phyloP scores from a whole-genome alignment of 345 rosid species.

The Ceriops decandra region DNA sequence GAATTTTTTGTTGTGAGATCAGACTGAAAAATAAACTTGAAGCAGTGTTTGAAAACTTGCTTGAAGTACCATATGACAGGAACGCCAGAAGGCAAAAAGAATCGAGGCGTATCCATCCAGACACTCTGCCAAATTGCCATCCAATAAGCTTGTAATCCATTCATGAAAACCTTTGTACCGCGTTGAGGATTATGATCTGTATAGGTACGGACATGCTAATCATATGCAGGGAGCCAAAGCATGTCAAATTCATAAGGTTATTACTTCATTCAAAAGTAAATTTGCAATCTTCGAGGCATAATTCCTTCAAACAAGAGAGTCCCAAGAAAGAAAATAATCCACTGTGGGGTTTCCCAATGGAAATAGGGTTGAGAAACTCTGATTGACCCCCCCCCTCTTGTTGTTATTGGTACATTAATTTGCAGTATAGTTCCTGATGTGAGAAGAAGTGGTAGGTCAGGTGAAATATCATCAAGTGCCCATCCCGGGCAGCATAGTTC shows the following conservation, averaged over 20 bases:
- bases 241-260: not conserved
- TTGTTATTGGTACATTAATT: not conserved
- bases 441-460: conserved; percentile 39
- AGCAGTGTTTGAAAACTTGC: no score
- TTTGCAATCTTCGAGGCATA: conserved; percentile 8
- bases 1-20: no score
- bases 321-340: not conserved
- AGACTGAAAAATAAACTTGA: no score
- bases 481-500: conserved; percentile 39
- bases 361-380: not conserved
- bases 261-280: conserved; percentile 3
- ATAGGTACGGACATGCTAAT: not conserved
- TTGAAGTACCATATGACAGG: no score
- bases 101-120: no score
- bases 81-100: no score
- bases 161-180: not conserved
- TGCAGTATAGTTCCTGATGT: conserved; percentile 18
- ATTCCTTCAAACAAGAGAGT: conserved; percentile 6
- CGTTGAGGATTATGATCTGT: not conserved
- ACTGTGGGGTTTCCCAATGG: not conserved
- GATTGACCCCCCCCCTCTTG: conserved; percentile 8
- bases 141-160: no score
- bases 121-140: no score
- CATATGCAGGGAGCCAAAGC: conserved; percentile 2
- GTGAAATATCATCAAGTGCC: conserved; percentile 37